Base-by-base conservation (phyloP, 495 filamentous ascomycete species). In the Oleoguttula mirabilis region DNA sequence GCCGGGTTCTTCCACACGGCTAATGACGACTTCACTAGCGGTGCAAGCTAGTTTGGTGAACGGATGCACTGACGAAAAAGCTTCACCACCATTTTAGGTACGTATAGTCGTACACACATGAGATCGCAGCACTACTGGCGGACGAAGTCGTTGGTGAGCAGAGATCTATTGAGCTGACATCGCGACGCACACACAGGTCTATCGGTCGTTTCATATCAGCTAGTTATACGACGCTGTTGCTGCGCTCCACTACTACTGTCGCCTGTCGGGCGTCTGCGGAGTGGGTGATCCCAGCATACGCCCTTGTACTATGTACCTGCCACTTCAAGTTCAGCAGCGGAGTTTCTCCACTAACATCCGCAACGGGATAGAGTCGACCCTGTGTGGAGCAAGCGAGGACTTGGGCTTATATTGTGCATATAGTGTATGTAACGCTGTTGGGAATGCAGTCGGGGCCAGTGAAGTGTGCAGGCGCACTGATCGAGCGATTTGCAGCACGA, bases 21-120 rank as follows among this genome's bases (percentile, higher is more conserved):
- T 41, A 35, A 41, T 41, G 39, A 41, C 39, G 39, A 41, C 39
- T 41, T 32, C 28, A 31, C 39, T 41, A 41, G 39, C 39, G 24
- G 23, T 11, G 15, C 3, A 19, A 3, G n/a, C 23, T 35, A 35
- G 8, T 10, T 8, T 7, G 11, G 15, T 17, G 17, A n/a, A 35
- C 17, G 10, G 14, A 15, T 14, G 24, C 23, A 30, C 23, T 15
- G 39, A 32, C 39, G 14, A 17, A 25, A 32, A 41, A 41, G 39
- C 39, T 41, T 16, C 23, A 23, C 24, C 2, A 17, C 17, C 10
- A 5, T 36, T 4, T 39, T n/a, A 15, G 36, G n/a, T n/a, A n/a
- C n/a, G n/a, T n/a, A n/a, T n/a, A n/a, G n/a, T n/a, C n/a, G n/a
- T n/a, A n/a, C n/a, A n/a, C n/a, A n/a, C n/a, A n/a, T n/a, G n/a